Evolutionary conservation across 768 basidiomycete genomes (phyloP).

Genomic region (Tricholoma hemisulphureum): DNA sequence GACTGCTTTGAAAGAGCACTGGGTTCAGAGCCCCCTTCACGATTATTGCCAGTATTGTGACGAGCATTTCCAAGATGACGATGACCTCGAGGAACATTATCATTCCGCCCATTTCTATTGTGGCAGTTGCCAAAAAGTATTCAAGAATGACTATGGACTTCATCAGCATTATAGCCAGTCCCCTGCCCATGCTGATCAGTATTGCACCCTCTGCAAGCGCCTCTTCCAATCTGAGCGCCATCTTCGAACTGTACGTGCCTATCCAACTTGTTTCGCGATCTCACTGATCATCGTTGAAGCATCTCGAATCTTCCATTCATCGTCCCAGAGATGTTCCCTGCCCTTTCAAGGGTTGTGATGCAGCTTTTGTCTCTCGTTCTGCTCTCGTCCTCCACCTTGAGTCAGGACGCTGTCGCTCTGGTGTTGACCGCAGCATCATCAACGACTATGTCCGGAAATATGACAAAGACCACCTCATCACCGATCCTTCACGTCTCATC

Average conservation of each 20-base stretch:
- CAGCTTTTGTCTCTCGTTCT: conserved; percentile 49
- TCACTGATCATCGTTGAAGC: conserved; percentile 28
- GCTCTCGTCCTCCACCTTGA: conserved; percentile 66
- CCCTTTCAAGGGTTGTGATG: conserved; percentile 42
- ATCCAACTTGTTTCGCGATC: background rate
- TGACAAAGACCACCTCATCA: conserved; percentile 52
- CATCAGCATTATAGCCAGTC: conserved; percentile 51
- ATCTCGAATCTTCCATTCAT: conserved; percentile 56
- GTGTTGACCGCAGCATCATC: conserved; percentile 39
- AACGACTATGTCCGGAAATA: conserved; percentile 40
- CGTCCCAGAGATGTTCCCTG: conserved; percentile 34
- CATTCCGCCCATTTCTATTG: conserved; percentile 43
- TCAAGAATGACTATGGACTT: conserved; percentile 38
- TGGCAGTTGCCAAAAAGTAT: conserved; percentile 38
- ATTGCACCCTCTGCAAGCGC: conserved; percentile 45
- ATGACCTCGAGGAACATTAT: conserved; percentile 42
- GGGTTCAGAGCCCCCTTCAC: conserved; percentile 46
- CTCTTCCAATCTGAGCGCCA: conserved; percentile 42
- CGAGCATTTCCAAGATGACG: conserved; percentile 34
- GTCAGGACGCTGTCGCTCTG: conserved; percentile 53
- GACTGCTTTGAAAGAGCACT: conserved; percentile 48
- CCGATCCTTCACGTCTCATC: conserved; percentile 53
- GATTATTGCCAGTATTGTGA: conserved; percentile 54
- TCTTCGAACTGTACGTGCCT: conserved; percentile 25
- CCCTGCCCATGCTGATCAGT: conserved; percentile 26